These are phyloP conservation scores for Pyronema omphalodes DNA, from an alignment of 495 filamentous ascomycete species.

Conservation along the genomic window DNA sequence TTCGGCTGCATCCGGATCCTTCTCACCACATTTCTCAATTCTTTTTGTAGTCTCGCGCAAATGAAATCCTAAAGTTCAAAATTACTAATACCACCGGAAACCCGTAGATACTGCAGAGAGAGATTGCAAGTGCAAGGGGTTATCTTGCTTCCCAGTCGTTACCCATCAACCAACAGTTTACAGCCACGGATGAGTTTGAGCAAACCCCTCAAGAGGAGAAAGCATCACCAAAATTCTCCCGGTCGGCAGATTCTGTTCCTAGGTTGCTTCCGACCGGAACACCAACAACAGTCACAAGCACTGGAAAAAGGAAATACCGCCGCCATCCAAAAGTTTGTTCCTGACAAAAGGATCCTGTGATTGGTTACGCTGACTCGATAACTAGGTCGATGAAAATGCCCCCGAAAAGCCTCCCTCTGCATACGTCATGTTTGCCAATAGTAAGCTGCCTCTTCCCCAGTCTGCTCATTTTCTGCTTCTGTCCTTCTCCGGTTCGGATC, in stretches of 20 bases:
- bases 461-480: too few species aligned
- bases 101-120: slow-evolving; percentile 29
- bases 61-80: background rate
- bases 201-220: slow-evolving; percentile 20
- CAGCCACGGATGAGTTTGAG: slow-evolving; percentile 11
- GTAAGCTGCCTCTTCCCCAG: slow-evolving; percentile 29
- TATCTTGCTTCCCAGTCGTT: slow-evolving; percentile 26
- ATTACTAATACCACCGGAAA: slow-evolving; percentile 1
- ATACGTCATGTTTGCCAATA: slow-evolving; percentile 70
- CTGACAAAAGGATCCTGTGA: background rate
- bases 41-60: background rate
- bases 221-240: slow-evolving; percentile 12
- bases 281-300: slow-evolving; percentile 13
- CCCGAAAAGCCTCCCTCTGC: slow-evolving; percentile 61
- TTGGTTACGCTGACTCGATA: slow-evolving; percentile 9
- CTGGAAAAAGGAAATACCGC: slow-evolving; percentile 53
- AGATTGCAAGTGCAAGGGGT: slow-evolving; percentile 40
- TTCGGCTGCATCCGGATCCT: background rate
- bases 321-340: slow-evolving; percentile 52
- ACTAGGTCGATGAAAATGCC: slow-evolving; percentile 53
- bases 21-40: background rate
- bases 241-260: slow-evolving; percentile 5
- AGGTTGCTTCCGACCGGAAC: slow-evolving; percentile 3
- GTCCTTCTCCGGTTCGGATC: background rate
- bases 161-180: slow-evolving; percentile 9